A percentile compares a stretch with the other conserved stretches of the same genome.
These are phyloP conservation scores for Trifolium dubium DNA, from an alignment of 306 rosid genomes.

Conservation along the genomic window DNA sequence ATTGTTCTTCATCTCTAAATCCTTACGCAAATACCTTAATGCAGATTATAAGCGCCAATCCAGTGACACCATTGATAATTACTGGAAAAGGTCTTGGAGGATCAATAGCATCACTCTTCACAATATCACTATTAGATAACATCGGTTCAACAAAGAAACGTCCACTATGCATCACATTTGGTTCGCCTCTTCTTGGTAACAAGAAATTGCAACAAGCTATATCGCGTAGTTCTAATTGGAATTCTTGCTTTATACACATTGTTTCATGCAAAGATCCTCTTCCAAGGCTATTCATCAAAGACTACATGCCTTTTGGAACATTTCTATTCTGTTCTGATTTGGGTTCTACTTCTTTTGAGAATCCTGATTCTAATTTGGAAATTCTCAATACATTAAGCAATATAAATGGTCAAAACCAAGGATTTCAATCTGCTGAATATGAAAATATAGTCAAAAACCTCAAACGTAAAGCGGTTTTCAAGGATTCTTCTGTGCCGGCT, in stretches of 20 bases:
- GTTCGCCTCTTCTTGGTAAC: conserved; percentile 69
- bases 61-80: conserved; percentile 44
- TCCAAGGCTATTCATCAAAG: conserved; percentile 40
- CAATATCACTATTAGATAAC: conserved; percentile 56
- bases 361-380: conserved; percentile 44
- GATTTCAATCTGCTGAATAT: conserved; percentile 26
- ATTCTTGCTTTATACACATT: conserved; percentile 67
- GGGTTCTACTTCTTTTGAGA: conserved; percentile 53
- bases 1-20: neutral
- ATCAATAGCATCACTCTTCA: conserved; percentile 69
- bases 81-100: conserved; percentile 71
- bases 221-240: conserved; percentile 54
- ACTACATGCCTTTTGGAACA: conserved; percentile 69
- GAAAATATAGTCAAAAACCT: conserved; percentile 45
- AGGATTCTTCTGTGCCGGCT: neutral
- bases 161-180: conserved; percentile 75
- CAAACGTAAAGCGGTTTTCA: conserved; percentile 28
- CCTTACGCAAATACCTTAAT: neutral
- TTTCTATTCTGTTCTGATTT: conserved; percentile 52
- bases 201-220: conserved; percentile 46
- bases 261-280: conserved; percentile 54
- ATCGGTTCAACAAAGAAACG: conserved; percentile 40
- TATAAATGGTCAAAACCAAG: conserved; percentile 11
- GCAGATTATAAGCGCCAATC: conserved; percentile 33
- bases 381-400: conserved; percentile 33